phyloP scores from a whole-genome alignment of 768 basidiomycete genomes.

The Tulasnella calospora region DNA sequence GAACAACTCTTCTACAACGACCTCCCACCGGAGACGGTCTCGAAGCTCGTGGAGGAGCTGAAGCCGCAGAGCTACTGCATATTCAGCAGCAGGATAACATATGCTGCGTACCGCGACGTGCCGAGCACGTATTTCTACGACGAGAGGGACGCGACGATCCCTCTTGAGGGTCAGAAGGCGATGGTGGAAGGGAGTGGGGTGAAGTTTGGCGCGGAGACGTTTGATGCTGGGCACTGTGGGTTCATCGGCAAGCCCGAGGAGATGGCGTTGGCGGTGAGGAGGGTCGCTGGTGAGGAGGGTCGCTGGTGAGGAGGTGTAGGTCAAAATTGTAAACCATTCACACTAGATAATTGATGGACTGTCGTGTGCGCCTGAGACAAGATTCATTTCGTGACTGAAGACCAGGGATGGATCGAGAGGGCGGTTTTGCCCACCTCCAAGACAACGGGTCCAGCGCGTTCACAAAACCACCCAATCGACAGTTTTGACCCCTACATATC shows the following conservation, averaged over 20 bases:
- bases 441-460: too few relatives aligned
- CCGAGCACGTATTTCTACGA: neutral
- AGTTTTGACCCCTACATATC: too few relatives aligned
- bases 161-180: neutral
- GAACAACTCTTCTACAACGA: slow-evolving; percentile 1
- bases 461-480: too few relatives aligned
- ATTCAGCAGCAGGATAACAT: neutral
- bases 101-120: neutral
- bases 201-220: neutral
- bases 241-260: neutral
- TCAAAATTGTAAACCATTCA: too few relatives aligned
- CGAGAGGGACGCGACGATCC: neutral
- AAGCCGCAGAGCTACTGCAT: neutral
- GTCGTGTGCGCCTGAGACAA: too few relatives aligned
- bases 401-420: too few relatives aligned
- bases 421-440: too few relatives aligned
- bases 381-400: too few relatives aligned
- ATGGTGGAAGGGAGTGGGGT: neutral
- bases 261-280: neutral
- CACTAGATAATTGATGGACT: neutral
- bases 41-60: neutral
- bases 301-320: too few relatives aligned
- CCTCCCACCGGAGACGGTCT: neutral
- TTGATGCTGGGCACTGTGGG: neutral
- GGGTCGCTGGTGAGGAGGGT: neutral